Evolutionary conservation across 768 basidiomycete genomes (phyloP), one percentile per base, ranked within the genome.

Genomic region (Psilocybe sp.): DNA sequence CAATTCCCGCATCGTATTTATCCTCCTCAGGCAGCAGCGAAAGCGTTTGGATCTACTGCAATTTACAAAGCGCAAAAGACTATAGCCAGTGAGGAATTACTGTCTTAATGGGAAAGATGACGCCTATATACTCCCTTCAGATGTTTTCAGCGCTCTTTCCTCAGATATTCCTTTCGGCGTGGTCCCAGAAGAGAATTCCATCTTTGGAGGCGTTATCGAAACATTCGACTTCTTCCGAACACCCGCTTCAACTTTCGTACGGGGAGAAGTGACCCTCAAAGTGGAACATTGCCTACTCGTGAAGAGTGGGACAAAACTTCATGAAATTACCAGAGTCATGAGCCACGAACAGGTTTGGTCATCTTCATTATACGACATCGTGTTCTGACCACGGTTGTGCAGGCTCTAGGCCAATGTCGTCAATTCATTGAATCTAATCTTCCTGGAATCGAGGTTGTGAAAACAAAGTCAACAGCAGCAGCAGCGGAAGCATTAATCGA

Each of bases 401-500:
- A 91, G 89, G 89, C 89, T 12, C 65, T 92, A 19, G 89, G 89
- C 13, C 89, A 92, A 66, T 92, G 89, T 64, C 73, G 71, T n/a
- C 68, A 61, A 14, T 92, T 87, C 66, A 64, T 92, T 15, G 58
- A 67, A 11, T 59, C 66, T 45, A 62, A 79, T 39, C 64, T 92
- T 16, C 83, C 89, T 1, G 55, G 58, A 16, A 84, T 78, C 4
- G 61, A 69, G 1, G 63, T 76, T 23, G 71, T 84, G 45, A 82
- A 77, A 58, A 82, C 76, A n/a, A 59, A 81, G 6, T 92, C 89
- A 5, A 92, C 89, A 6, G 87, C 87, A 0, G 75, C 75, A 4
- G 89, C 89, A 9, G 89, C 89, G 1, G 72, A 75, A 57, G 64
- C 69, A 10, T 66, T 79, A 10, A 62, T 73, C 5, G 59, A 72